Base-by-base conservation (phyloP, 768 basidiomycete genomes). In the Tricholoma hemisulphureum region DNA sequence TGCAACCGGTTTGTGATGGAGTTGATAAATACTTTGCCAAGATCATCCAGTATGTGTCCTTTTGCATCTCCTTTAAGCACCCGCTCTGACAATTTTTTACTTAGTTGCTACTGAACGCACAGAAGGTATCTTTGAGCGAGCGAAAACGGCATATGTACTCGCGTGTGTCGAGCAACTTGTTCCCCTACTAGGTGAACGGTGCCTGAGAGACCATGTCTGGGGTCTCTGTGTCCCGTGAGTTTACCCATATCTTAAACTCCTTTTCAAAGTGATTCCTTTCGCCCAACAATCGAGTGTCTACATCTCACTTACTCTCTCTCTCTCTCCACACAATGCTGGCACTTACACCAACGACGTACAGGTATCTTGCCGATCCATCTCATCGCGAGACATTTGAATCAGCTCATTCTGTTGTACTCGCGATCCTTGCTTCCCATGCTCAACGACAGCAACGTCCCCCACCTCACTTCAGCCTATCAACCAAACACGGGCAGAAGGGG, bases 371-470 rank as follows among this genome's bases (percentile, higher is more conserved):
- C 53, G 80, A 86, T 56, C 62, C 84, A 14, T 68, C 74, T 5
- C 77, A 90, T 61, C 84, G 88, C 31, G 89, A 93, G 61, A 84
- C 84, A n/a, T 95, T 85, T 63, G 93, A 95, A 69, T 88, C 91
- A 0, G 85, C 92, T 1, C 93, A 95, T 68, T 94, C 93, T 8
- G 89, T 91, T 24, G 73, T 95, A 32, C 75, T 95, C 13, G 80
- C 92, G 4, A 77, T 92, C 37, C 87, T 93, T 65, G 81, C 88
- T 9, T 77, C 83, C 26, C 79, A 82, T 63, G 82, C 84, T 0
- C 78, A 82, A 59, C 71, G 68, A 39, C 69, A 65, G 18, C 67
- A 71, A 18, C 67, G 37, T 39, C 55, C 52, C 31, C 23, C n/a
- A 20, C 31, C 4, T 29, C 3, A 31, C 23, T 8, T 34, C 56